Conservation (phyloP, 257 asterid species). For the Primulina huaijiensis region DNA sequence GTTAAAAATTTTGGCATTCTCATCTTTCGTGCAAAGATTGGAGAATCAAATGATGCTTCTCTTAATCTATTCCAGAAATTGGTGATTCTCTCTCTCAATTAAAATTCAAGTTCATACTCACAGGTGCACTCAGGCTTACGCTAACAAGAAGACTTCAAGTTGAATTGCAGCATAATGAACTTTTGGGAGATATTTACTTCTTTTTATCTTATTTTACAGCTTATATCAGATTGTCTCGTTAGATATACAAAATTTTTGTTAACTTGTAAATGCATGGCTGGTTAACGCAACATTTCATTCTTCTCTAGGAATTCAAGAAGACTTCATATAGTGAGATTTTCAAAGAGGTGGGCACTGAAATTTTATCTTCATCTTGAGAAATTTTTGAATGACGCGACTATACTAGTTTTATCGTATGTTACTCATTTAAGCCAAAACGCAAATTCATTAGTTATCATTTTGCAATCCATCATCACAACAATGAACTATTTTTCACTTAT, state of each 20-base stretch:
- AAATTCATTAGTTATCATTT: neutral
- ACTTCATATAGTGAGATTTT: conserved; percentile 68
- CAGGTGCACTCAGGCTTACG: conserved; percentile 3
- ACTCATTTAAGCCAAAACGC: neutral
- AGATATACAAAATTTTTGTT: conserved; percentile 6
- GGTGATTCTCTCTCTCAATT: conserved; percentile 44
- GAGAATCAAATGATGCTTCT: conserved; percentile 74
- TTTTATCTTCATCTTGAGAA: conserved; percentile 9
- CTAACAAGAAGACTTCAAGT: neutral
- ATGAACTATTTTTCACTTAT: neutral
- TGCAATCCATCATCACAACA: conserved; percentile 6
- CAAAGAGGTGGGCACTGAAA: conserved; percentile 59
- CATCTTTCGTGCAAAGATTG: conserved; percentile 65
- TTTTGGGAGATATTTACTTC: neutral
- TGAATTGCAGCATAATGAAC: neutral
- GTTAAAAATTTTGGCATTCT: conserved; percentile 56
- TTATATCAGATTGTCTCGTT: neutral
- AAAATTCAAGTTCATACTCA: neutral
- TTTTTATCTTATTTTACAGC: neutral
- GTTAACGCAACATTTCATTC: conserved; percentile 14
- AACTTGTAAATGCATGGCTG: neutral
- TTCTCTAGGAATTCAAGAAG: conserved; percentile 66
- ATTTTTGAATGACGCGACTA: neutral
- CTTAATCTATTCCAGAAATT: conserved; percentile 62
- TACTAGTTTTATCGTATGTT: neutral